A percentile compares a stretch with the other conserved stretches of the same genome.
Evolutionary conservation across 371 early-diverging fungal species (phyloP).

Genomic region (Mucor velutinosus): DNA sequence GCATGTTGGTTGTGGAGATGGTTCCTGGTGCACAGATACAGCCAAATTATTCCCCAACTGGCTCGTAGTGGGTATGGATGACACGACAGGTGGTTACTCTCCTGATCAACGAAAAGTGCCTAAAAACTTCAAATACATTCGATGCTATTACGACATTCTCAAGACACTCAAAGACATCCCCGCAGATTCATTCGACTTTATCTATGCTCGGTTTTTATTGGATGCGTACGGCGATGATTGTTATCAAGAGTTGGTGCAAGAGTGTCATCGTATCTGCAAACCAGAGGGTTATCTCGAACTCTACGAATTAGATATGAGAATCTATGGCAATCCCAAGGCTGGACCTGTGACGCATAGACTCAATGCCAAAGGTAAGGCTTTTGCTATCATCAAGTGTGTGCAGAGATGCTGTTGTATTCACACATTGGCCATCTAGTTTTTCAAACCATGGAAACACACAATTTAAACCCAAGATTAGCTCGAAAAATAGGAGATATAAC

Average conservation of each 20-base stretch:
- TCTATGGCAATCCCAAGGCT: conserved; percentile 33
- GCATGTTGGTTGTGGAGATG: conserved; percentile 38
- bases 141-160: conserved; percentile 21
- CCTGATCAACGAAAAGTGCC: conserved; percentile 17
- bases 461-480: conserved; percentile 39
- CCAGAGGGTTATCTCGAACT: conserved; percentile 39
- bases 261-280: conserved; percentile 37
- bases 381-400: too few relatives aligned
- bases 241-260: conserved; percentile 32
- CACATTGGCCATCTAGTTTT: background rate
- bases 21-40: conserved; percentile 36
- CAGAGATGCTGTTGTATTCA: background rate
- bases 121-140: conserved; percentile 36
- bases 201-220: conserved; percentile 39
- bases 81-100: conserved; percentile 17
- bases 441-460: conserved; percentile 20
- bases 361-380: conserved; percentile 29
- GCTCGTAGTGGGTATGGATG: conserved; percentile 43
- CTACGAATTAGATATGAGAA: conserved; percentile 46
- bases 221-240: conserved; percentile 22
- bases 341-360: conserved; percentile 34
- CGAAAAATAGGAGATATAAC: conserved; percentile 33
- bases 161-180: conserved; percentile 30
- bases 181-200: conserved; percentile 37
- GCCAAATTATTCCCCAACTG: conserved; percentile 35